These are phyloP conservation scores for Alternaria atra DNA, from an alignment of 2,329 filamentous ascomycete species.

Conservation along the genomic window DNA sequence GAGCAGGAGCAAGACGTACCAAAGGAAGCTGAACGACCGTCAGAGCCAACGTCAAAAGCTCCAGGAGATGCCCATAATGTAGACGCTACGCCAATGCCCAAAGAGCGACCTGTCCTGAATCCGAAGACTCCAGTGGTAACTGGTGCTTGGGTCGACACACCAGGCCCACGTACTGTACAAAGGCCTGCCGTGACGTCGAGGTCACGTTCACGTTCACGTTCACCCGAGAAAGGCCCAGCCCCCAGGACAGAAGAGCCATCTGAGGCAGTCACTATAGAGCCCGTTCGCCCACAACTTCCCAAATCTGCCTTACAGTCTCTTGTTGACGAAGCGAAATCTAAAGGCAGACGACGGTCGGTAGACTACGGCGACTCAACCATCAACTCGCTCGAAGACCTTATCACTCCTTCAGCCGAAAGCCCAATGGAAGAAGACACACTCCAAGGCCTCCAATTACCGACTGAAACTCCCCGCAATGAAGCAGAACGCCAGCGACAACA, in stretches of 20 bases:
- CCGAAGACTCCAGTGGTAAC: conserved; percentile 57
- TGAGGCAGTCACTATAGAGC: neutral
- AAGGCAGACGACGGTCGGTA: conserved; percentile 28
- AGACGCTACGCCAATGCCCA: conserved; percentile 42
- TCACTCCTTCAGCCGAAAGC: conserved; percentile 38
- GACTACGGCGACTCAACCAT: conserved; percentile 58
- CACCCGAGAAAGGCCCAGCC: conserved; percentile 16
- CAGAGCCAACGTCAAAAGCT: conserved; percentile 9
- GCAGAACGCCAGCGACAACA: conserved; percentile 54
- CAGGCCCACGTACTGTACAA: conserved; percentile 40
- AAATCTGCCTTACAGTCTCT: conserved; percentile 53
- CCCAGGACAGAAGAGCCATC: conserved; percentile 9
- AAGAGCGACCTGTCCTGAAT: conserved; percentile 29
- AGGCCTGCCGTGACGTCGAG: conserved; percentile 19
- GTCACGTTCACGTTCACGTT: conserved; percentile 25
- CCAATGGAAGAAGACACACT: conserved; percentile 48
- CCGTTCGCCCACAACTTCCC: conserved; percentile 38
- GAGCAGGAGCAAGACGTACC: conserved; percentile 17
- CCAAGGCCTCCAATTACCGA: conserved; percentile 40
- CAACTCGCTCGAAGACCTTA: conserved; percentile 58
- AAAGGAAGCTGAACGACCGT: conserved; percentile 6
- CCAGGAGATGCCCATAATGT: conserved; percentile 16
- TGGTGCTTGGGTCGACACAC: conserved; percentile 61
- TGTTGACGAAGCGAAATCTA: conserved; percentile 49
- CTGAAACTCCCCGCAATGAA: conserved; percentile 46